Base-by-base conservation (phyloP, 768 basidiomycete species). In the Agrocybe chaxingu region DNA sequence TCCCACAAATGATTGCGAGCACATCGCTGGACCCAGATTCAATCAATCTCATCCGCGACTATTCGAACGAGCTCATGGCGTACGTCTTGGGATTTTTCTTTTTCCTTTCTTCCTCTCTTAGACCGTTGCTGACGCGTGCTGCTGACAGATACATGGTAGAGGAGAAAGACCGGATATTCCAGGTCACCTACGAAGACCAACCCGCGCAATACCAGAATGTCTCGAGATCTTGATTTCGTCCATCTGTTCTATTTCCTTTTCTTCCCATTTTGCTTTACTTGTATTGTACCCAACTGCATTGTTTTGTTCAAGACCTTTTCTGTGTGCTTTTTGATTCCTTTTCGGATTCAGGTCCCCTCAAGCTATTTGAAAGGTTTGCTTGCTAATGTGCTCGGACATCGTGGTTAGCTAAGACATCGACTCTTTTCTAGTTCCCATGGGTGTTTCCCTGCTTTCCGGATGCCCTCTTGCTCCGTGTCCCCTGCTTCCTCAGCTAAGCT, bases 21-120 rank as follows among this genome's bases (percentile, higher is more conserved):
- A 93, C 95, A 10, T 84, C 81, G n/a, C 85, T 98, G 76, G 96
- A 99, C 62, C 72, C 82, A 2, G 94, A 96, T 63, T 90, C 89
- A 9, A 85, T 95, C 13, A 70, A 69, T 18, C 73, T 97, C 6
- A 80, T 99, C 10, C 74, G 87, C 54, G 95, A 98, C 58, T 93
- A 98, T 66, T 84, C 92, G 54, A 88, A 89, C 51, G 93, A 97
- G 63, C 72, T 99, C 52, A 75, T 98, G 60, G 68, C 69, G 94
- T 97, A 58, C 32, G 76, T 68, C 1, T 29, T 38, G 34, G 43
- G 8, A 33, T 32, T 29, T 13, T 35, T 19, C 16, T 32, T 24
- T 38, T 39, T 39, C 31, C 34, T 36, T 31, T 42, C 7, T 19
- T 11, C 18, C 8, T 44, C 31, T 10, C 37, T 24, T 30, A n/a